Evolutionary conservation across 2,329 filamentous ascomycete species (phyloP).

Genomic region (Xylariaceae sp.): DNA sequence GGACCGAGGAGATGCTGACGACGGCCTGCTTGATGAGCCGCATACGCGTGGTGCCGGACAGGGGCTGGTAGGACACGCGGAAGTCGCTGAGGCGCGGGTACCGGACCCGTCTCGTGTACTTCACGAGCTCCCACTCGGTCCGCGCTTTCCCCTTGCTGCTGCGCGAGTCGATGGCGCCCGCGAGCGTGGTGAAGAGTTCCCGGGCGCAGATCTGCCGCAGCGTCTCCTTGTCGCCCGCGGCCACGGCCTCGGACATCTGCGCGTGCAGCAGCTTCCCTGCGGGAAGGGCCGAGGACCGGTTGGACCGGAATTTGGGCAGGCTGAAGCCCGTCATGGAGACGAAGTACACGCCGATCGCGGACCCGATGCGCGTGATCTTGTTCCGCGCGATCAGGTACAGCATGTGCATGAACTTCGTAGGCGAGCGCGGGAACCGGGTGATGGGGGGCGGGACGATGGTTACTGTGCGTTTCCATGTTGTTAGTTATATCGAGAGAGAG

Average conservation of each 20-base stretch:
- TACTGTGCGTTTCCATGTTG: too few species aligned
- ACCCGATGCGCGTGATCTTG: slow-evolving; percentile 32
- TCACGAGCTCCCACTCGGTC: slow-evolving; percentile 50
- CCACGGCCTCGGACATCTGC: slow-evolving; percentile 57
- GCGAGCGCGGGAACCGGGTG: slow-evolving; percentile 24
- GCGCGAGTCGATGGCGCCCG: slow-evolving; percentile 50
- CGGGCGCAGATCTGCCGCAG: slow-evolving; percentile 50
- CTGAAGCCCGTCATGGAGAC: slow-evolving; percentile 40
- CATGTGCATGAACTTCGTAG: slow-evolving; percentile 21
- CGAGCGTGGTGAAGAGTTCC: slow-evolving; percentile 47
- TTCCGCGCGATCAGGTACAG: slow-evolving; percentile 27
- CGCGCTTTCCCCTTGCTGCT: slow-evolving; percentile 37
- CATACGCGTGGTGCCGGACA: slow-evolving; percentile 27
- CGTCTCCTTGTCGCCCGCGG: slow-evolving; percentile 47
- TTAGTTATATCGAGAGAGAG: not conserved
- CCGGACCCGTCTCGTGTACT: slow-evolving; percentile 34
- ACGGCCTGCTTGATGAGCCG: slow-evolving; percentile 51
- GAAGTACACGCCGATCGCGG: slow-evolving; percentile 36
- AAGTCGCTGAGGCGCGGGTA: slow-evolving; percentile 51
- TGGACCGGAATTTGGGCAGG: slow-evolving; percentile 39
- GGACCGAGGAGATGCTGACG: slow-evolving; percentile 53
- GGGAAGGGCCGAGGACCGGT: slow-evolving; percentile 39
- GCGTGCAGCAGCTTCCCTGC: slow-evolving; percentile 55
- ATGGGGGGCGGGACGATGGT: slow-evolving; percentile 28
- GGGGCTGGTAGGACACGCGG: slow-evolving; percentile 43